Conservation (phyloP, 441 rosid genomes). For the Pelargonium australe region DNA sequence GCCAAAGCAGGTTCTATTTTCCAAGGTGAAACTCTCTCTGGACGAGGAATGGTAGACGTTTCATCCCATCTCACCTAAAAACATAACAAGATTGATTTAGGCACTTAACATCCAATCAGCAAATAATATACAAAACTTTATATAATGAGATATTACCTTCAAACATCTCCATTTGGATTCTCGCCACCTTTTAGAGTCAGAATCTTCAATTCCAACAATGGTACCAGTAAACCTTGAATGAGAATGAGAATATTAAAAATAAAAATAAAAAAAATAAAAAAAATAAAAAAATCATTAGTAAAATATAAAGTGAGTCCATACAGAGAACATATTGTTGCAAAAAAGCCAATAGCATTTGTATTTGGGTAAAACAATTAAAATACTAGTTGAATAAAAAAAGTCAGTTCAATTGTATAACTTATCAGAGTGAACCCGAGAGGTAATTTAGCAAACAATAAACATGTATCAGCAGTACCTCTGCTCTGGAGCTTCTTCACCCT, state of each 20-base stretch:
- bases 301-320: neutral
- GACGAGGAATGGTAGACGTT: constrained; percentile 67
- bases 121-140: neutral
- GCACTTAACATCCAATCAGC: constrained; percentile 10
- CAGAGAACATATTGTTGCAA: neutral
- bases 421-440: neutral
- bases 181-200: constrained; percentile 64
- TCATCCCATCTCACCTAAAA: constrained; percentile 97
- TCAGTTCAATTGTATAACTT: neutral
- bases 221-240: constrained; percentile 80
- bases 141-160: constrained; percentile 41
- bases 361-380: neutral
- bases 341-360: neutral
- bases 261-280: too few relatives aligned
- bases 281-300: neutral
- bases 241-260: too few relatives aligned
- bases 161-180: constrained; percentile 96
- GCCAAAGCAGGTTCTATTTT: constrained; percentile 89
- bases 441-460: neutral
- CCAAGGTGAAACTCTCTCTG: constrained; percentile 98
- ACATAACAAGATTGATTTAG: constrained; percentile 10
- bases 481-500: constrained; percentile 99
- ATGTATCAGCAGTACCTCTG: constrained; percentile 50
- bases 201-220: constrained; percentile 83
- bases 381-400: neutral